These are phyloP conservation scores for Phytophthora pinifolia DNA, from an alignment of 352 stramenopile genomes.

Conservation along the genomic window DNA sequence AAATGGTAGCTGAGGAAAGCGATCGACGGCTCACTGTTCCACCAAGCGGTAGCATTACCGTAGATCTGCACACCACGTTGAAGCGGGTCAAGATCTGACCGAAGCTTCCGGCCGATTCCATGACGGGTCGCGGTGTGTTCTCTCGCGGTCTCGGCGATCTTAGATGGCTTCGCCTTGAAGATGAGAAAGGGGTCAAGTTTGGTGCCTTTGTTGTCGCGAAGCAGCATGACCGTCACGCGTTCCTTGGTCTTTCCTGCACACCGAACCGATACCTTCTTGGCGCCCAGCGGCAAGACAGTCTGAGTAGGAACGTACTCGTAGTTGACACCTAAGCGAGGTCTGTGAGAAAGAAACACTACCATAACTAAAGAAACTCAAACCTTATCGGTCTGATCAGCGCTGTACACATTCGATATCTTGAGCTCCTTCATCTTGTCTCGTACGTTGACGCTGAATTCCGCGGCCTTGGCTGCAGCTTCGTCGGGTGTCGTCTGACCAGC, in stretches of 20 bases:
- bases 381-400: conserved; percentile 18
- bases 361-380: background rate
- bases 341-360: background rate
- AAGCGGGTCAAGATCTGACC: too few relatives aligned
- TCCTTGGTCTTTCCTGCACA: conserved; percentile 29
- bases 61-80: conserved; percentile 27
- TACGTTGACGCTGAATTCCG: background rate
- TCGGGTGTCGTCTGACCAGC: conserved; percentile 4
- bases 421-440: conserved; percentile 12
- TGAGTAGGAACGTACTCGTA: conserved; percentile 31
- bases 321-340: conserved; percentile 1
- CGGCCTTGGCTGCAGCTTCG: background rate
- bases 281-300: conserved; percentile 11
- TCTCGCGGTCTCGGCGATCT: background rate
- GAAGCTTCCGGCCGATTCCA: too few relatives aligned
- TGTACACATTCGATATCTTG: conserved; percentile 5
- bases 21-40: conserved; percentile 28
- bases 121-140: conserved; percentile 15
- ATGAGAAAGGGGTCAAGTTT: conserved; percentile 31
- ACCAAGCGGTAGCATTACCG: conserved; percentile 34
- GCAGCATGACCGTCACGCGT: conserved; percentile 25
- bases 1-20: conserved; percentile 21
- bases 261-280: conserved; percentile 27
- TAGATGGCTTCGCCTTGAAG: conserved; percentile 24
- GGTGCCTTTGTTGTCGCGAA: conserved; percentile 18